Percentiles rank a stretch among this genome's conserved stretches.
Evolutionary conservation across 2,329 filamentous ascomycete genomes (phyloP).

Genomic region (Dactylonectria estremocensis): DNA sequence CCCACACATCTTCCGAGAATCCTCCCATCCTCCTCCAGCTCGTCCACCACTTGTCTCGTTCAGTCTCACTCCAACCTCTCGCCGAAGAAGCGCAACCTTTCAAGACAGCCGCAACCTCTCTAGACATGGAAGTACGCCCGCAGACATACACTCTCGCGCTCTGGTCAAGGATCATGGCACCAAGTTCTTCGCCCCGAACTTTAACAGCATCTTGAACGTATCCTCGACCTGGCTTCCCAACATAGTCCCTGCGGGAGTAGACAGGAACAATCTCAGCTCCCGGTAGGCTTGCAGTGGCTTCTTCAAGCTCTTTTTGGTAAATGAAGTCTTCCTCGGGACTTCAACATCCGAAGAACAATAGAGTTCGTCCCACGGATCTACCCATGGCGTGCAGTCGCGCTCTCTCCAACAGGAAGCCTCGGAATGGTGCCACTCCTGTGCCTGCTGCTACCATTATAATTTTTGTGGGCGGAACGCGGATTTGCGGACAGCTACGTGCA

Average conservation of each 20-base stretch:
- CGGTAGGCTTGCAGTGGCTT: not conserved
- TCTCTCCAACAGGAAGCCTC: slow-evolving; percentile 47
- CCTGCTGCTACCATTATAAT: slow-evolving; percentile 66
- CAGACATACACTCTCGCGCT: slow-evolving; percentile 19
- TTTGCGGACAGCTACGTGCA: slow-evolving; percentile 27
- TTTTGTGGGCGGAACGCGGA: slow-evolving; percentile 61
- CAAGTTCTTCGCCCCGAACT: not conserved
- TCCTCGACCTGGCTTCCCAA: slow-evolving; percentile 12
- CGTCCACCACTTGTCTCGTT: slow-evolving; percentile 14
- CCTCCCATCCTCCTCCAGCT: slow-evolving; percentile 4
- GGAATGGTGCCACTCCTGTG: slow-evolving; percentile 63
- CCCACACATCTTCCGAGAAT: slow-evolving; percentile 21
- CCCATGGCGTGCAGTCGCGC: slow-evolving; percentile 36
- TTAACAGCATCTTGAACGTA: slow-evolving; percentile 22
- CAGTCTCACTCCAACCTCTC: slow-evolving; percentile 7
- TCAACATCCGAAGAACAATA: slow-evolving; percentile 73
- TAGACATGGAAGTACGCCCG: slow-evolving; percentile 22
- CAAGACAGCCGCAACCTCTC: slow-evolving; percentile 9
- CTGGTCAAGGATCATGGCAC: slow-evolving; percentile 9
- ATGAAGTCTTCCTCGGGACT: slow-evolving; percentile 66
- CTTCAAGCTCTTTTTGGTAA: slow-evolving; percentile 56
- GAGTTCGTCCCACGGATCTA: slow-evolving; percentile 38
- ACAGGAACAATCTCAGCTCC: slow-evolving; percentile 11
- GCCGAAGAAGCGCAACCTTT: slow-evolving; percentile 3
- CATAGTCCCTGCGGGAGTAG: slow-evolving; percentile 13